Conservation (phyloP, 352 stramenopile species). For the Phytopythium ostracodes region DNA sequence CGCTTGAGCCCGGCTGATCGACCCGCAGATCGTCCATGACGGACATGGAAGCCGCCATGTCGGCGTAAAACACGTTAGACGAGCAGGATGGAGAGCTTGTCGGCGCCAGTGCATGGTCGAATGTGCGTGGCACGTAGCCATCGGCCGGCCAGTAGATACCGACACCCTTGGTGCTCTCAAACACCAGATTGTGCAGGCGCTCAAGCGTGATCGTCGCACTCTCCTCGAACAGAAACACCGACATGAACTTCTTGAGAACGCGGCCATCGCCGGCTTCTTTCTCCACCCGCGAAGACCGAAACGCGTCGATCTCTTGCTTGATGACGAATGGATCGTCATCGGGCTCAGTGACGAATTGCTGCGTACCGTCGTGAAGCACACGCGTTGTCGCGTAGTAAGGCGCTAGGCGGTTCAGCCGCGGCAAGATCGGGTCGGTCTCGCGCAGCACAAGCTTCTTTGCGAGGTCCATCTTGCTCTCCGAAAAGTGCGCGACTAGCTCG, state of each 20-base stretch:
- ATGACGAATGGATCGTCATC: constrained; percentile 28
- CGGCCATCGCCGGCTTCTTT: constrained; percentile 31
- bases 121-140: constrained; percentile 26
- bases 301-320: constrained; percentile 29
- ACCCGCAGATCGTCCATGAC: constrained; percentile 22
- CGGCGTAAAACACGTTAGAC: constrained; percentile 45
- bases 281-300: constrained; percentile 10
- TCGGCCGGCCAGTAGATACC: constrained; percentile 54
- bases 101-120: constrained; percentile 27
- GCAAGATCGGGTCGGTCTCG: constrained; percentile 35
- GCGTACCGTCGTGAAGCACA: constrained; percentile 53
- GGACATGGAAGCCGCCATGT: constrained; percentile 39
- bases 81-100: not conserved
- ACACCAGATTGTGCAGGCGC: constrained; percentile 32
- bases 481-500: constrained; percentile 48
- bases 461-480: constrained; percentile 57
- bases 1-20: not conserved
- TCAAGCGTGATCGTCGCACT: constrained; percentile 29
- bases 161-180: constrained; percentile 42
- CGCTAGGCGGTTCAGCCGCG: constrained; percentile 15
- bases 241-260: constrained; percentile 67
- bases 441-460: constrained; percentile 47
- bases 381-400: constrained; percentile 36
- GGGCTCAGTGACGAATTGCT: constrained; percentile 20
- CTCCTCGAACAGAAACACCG: constrained; percentile 58